Base-by-base conservation (phyloP, 1,284 basidiomycete genomes). In the Irpex sp. region DNA sequence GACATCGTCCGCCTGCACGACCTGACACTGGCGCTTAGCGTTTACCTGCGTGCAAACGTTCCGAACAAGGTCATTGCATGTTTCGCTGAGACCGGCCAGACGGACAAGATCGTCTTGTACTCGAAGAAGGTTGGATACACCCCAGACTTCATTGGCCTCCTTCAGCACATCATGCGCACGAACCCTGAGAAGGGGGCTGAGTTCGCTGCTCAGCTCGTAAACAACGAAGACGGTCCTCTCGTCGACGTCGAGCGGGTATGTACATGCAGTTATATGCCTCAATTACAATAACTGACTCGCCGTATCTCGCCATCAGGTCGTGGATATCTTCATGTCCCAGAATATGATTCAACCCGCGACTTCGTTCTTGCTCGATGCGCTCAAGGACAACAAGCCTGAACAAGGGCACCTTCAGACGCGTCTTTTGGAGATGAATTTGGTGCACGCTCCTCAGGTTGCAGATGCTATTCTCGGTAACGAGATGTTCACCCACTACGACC, bases 291-390 rank as follows among this genome's bases (percentile, higher is more conserved):
- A 37, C 40, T 37, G 38, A 52, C 26, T 26, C 26, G n/a, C n/a
- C 34, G 15, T 40, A 55, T 19, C 56, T 21, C 55, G 48, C 58
- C 19, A 60, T 56, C 64, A 91, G 88, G 91, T 97, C 60, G 94
- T 97, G 64, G 97, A 99, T 74, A 97, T 99, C 73, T 99, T 99
- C 83, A 97, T 98, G 95, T 92, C 92, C 2, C 97, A 98, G 76
- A 99, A 98, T 81, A 96, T 99, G 94, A 96, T 99, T 66, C 97
- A 99, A 78, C 97, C 97, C 58, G 97, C 97, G 15, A 99, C 97
- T 0, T 97, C 94, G 2, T 99, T 99, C 90, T 82, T 99, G 58
- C 82, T 99, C 63, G 97, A 99, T 75, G 97, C 96, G n/a, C 85
- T 99, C 71, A 99, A 99, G 82, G 97, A 99, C 69, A 99, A 99